Base-by-base conservation (phyloP, 495 filamentous ascomycete species). In the Trichoderma gamsii region DNA sequence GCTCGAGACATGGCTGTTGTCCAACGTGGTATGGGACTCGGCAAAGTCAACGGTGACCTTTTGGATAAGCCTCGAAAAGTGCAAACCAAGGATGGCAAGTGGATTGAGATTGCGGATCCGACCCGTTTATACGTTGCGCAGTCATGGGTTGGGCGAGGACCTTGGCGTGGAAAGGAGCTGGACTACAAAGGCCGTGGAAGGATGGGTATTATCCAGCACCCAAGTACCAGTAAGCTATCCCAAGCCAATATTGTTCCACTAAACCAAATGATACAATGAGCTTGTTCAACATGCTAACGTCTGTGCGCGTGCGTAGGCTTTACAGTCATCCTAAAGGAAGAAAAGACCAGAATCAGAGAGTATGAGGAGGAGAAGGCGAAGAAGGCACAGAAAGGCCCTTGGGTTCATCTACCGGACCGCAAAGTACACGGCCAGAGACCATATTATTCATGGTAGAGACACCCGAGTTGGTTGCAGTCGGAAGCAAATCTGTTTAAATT, bases 261-360 rank as follows among this genome's bases (percentile, higher is more conserved):
- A n/a, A 12, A 0, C 9, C 16, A 21, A 18, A 7, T 3, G 25
- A 9, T 23, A 0, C 6, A 61, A 61, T 41, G 16, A 27, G 27
- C 9, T 56, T 63, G 29, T 35, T 38, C 35, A 21, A 8, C 44
- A 46, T 38, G 3, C 21, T 61, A 52, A 71, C 71, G 0, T n/a
- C 72, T 70, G 70, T 52, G 52, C 25, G 23, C 13, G 67, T 25
- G 29, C 43, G 1, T 66, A 91, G 90, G 84, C 68, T 85, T 97
- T n/a, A 86, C 89, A 0, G 77, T 98, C 21, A 71, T 96, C 6
- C 79, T 99, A 75, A 99, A 99, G 81, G 95, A 98, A 75, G 91
- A 98, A 76, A 88, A 87, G 76, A 97, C 95, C 1, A 82, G 91
- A 41, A 87, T 97, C 64, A 85, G 95, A 41, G 83, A 90, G 72